Conservation (phyloP, 2,329 filamentous ascomycete species). For the Cadophora gregata region DNA sequence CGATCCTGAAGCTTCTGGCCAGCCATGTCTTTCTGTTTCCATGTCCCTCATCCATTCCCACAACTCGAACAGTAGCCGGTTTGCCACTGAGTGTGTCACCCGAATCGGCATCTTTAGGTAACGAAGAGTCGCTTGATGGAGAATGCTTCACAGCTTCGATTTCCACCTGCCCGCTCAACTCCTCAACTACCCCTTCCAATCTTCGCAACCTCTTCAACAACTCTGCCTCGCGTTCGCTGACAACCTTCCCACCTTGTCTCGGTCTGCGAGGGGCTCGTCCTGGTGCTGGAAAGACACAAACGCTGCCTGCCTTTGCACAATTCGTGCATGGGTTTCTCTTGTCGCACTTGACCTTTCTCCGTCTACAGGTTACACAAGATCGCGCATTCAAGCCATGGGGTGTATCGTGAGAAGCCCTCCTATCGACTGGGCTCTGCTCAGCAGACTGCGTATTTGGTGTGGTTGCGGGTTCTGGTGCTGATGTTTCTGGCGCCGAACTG, state of each 20-base stretch:
- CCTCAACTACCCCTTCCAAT: conserved; percentile 77
- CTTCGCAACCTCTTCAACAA: conserved; percentile 74
- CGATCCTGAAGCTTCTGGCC: conserved; percentile 34
- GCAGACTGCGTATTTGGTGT: conserved; percentile 7
- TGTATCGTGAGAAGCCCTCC: conserved; percentile 23
- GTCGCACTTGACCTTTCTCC: conserved; percentile 77
- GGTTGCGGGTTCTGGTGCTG: conserved; percentile 2
- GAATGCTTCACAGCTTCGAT: conserved; percentile 39
- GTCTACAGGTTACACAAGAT: conserved; percentile 57
- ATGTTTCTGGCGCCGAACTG: background rate
- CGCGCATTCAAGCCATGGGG: conserved; percentile 40
- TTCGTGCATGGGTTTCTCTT: conserved; percentile 77
- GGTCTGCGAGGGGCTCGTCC: conserved; percentile 60
- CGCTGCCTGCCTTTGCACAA: conserved; percentile 71
- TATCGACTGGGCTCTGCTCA: conserved; percentile 22
- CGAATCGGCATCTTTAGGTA: conserved; percentile 33
- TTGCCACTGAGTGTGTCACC: conserved; percentile 16
- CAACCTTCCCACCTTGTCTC: conserved; percentile 66
- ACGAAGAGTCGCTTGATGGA: conserved; percentile 37
- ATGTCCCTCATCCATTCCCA: conserved; percentile 41
- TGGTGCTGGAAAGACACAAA: conserved; percentile 77
- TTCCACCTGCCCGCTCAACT: conserved; percentile 66
- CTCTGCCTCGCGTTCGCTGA: conserved; percentile 69
- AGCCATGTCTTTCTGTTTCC: conserved; percentile 39
- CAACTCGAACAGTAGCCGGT: conserved; percentile 33